Conservation (phyloP, 768 basidiomycete species). For the Mycena olivaceomarginata region DNA sequence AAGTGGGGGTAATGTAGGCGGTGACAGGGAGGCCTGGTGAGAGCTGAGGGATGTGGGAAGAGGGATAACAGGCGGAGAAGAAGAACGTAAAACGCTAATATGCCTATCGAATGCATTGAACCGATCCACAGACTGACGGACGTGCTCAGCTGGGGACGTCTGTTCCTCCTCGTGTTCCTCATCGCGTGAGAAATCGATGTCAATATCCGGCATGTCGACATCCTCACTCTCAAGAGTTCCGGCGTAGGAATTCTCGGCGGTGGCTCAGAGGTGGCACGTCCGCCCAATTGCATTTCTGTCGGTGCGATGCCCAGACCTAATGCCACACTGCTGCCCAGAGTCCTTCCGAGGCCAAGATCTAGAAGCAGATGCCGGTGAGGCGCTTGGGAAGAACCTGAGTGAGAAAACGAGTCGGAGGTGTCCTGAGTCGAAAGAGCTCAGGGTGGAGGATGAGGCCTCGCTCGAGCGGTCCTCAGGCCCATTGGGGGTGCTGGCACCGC, state of each 20-base stretch:
- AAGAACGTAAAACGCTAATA: slow-evolving; percentile 68
- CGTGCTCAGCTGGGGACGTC: slow-evolving; percentile 56
- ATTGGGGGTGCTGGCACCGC: slow-evolving; percentile 70
- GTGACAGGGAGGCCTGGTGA: slow-evolving; percentile 38
- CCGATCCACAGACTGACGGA: slow-evolving; percentile 68
- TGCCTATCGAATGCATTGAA: slow-evolving; percentile 74
- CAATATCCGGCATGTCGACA: slow-evolving; percentile 70
- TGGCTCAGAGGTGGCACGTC: slow-evolving; percentile 34
- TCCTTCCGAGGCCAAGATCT: slow-evolving; percentile 37
- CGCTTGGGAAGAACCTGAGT: slow-evolving; percentile 28
- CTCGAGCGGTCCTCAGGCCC: slow-evolving; percentile 60
- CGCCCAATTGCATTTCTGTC: slow-evolving; percentile 32
- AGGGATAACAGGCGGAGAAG: slow-evolving; percentile 53
- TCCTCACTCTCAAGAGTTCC: slow-evolving; percentile 61
- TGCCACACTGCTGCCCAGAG: slow-evolving; percentile 42
- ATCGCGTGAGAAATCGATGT: slow-evolving; percentile 42
- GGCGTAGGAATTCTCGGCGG: slow-evolving; percentile 67
- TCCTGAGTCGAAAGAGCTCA: slow-evolving; percentile 50
- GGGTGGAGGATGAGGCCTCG: slow-evolving; percentile 60
- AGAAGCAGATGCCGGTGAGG: slow-evolving; percentile 38
- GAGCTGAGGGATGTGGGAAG: slow-evolving; percentile 36
- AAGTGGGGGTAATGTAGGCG: slow-evolving; percentile 58
- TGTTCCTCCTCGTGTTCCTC: slow-evolving; percentile 38
- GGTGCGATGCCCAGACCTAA: slow-evolving; percentile 38
- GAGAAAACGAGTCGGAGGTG: slow-evolving; percentile 27